These are phyloP conservation scores for Intubia oerlemansii DNA, from an alignment of 2,329 filamentous ascomycete genomes.

Conservation along the genomic window DNA sequence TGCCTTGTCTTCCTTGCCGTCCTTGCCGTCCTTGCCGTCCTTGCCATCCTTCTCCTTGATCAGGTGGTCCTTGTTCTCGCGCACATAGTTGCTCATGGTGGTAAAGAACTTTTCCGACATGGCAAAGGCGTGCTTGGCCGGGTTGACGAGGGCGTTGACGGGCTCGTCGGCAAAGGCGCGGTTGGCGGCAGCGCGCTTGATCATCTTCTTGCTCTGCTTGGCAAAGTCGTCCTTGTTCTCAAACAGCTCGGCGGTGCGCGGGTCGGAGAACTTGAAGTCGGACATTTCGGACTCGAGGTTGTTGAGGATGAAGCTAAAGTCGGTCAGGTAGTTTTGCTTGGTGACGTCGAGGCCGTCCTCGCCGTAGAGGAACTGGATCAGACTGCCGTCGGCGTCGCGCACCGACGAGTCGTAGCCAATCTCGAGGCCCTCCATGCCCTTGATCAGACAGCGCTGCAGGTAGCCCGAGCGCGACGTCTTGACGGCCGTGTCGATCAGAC, in stretches of 20 bases:
- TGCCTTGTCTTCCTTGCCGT: slow-evolving; percentile 12
- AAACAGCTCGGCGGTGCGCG: slow-evolving; percentile 22
- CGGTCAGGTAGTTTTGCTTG: slow-evolving; percentile 75
- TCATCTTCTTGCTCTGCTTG: slow-evolving; percentile 61
- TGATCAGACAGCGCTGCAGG: slow-evolving; percentile 88
- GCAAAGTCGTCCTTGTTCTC: slow-evolving; percentile 39
- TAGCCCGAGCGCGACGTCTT: slow-evolving; percentile 97
- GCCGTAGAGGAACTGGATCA: slow-evolving; percentile 90
- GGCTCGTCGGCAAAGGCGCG: slow-evolving; percentile 48
- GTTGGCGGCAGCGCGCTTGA: slow-evolving; percentile 45
- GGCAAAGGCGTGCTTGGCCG: slow-evolving; percentile 59
- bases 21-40: no score
- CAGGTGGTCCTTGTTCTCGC: slow-evolving; percentile 47
- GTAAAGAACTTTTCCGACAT: slow-evolving; percentile 75
- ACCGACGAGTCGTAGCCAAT: slow-evolving; percentile 91
- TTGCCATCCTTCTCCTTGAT: slow-evolving; percentile 28
- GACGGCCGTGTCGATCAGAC: slow-evolving; percentile 94
- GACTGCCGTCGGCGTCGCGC: slow-evolving; percentile 75
- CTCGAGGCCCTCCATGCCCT: slow-evolving; percentile 88
- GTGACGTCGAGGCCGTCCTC: slow-evolving; percentile 90
- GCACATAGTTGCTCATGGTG: slow-evolving; percentile 53
- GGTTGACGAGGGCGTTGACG: slow-evolving; percentile 49
- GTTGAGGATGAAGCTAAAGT: slow-evolving; percentile 77
- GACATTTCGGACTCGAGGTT: slow-evolving; percentile 68
- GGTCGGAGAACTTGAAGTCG: slow-evolving; percentile 44